Base-by-base conservation (phyloP, 106 monocot species). In the Iris macrosiphon region DNA sequence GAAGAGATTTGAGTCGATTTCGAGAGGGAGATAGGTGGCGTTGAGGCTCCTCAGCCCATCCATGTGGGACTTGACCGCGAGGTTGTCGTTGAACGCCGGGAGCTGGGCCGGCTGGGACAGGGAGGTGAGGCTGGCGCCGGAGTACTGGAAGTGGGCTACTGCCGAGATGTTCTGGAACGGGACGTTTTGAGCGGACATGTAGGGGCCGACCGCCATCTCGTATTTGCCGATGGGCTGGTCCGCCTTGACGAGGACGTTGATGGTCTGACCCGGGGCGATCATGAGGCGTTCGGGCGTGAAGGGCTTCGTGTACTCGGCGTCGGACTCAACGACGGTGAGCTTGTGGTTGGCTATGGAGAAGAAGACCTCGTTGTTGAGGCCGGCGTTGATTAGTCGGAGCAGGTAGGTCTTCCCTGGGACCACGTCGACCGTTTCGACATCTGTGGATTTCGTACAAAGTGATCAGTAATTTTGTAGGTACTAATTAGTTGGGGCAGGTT, bases 241-340 rank as follows among this genome's bases (percentile, higher is more conserved):
- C 13, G 78, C 55, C 4, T n/a, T 28, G 49, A 78, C 67, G 15
- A 78, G 78, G 61, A 63, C 66, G 39, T 65, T 56, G 52, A 44
- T 53, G 42, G 76, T 77, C 25, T 77, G 76, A 2, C 71, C 77
- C 6, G 66, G 65, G 28, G 51, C 23, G 61, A 77, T 51, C 71
- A 71, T 52, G 61, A 71, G 32, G 52, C 25, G 59, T 40, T 59
- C 46, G 0, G 38, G 33, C 7, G 46, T 55, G 49, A 71, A 61
- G 5, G 77, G 77, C 18, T 77, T 77, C 8, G 26, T 64, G 71
- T 77, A 77, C 22, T 52, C 48, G 14, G 47, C 54, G 38, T 77
- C 77, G 3, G 71, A 46, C 43, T 61, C 77, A 1, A 77, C 77
- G 26, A 77, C 45, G 31, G 71, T 77, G 20, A 77, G 32, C 17